Evolutionary conservation across 805 yeast species (phyloP).

Genomic region (Pichia kluyveri): DNA sequence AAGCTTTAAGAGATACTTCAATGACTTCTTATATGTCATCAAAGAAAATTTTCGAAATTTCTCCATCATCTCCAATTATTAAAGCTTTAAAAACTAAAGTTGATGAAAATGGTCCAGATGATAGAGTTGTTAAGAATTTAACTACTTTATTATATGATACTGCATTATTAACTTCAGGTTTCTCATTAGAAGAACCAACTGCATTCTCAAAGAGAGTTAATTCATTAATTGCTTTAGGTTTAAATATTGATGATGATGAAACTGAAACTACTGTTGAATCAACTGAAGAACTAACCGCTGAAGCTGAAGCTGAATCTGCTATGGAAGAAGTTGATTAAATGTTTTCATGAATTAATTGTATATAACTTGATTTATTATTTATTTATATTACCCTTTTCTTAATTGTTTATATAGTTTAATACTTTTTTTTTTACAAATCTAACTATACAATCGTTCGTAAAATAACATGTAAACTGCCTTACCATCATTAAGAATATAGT

Average conservation of each 20-base stretch:
- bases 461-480: constrained; percentile 80
- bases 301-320: constrained; percentile 69
- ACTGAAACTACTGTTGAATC: constrained; percentile 30
- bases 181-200: constrained; percentile 97
- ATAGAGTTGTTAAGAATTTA: constrained; percentile 96
- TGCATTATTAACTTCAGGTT: constrained; percentile 96
- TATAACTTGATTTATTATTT: background rate
- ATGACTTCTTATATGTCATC: constrained; percentile 99
- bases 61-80: constrained; percentile 93
- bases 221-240: constrained; percentile 95
- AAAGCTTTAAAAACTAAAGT: constrained; percentile 94
- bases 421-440: background rate
- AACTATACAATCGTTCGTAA: constrained; percentile 38
- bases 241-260: constrained; percentile 86
- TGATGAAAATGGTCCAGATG: constrained; percentile 94
- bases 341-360: background rate
- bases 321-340: constrained; percentile 97
- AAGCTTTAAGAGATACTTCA: constrained; percentile 96
- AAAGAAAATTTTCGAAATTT: constrained; percentile 97
- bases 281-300: constrained; percentile 27
- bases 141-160: constrained; percentile 96
- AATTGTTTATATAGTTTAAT: background rate
- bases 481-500: constrained; percentile 57
- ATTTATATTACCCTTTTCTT: background rate
- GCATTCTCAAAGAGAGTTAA: constrained; percentile 96